Conservation (phyloP, 2,329 filamentous ascomycete genomes). For the Aspergillus alliaceus region DNA sequence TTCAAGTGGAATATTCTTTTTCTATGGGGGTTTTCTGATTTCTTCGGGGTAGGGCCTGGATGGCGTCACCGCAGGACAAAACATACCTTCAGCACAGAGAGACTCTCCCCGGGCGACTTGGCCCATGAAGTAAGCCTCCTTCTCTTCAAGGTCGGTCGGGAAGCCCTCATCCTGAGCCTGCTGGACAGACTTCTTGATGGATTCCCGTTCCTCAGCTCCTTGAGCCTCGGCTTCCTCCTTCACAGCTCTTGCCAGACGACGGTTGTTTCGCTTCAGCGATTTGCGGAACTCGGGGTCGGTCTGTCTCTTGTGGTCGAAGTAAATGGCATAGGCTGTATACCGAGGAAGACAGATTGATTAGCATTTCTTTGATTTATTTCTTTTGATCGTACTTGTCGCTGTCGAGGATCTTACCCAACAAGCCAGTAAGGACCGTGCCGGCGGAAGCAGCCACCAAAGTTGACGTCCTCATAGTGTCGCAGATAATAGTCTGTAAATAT, state of each 20-base stretch:
- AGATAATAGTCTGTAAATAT: neutral
- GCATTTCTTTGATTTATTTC: neutral
- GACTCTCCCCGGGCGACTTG: conserved; percentile 87
- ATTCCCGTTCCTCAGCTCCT: conserved; percentile 54
- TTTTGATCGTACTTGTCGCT: too few relatives aligned
- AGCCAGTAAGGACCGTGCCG: conserved; percentile 59
- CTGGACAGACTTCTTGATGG: conserved; percentile 73
- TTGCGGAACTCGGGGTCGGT: conserved; percentile 64
- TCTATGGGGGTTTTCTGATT: neutral
- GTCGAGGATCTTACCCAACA: conserved; percentile 57
- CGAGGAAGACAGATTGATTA: conserved; percentile 2
- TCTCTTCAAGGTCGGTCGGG: conserved; percentile 85
- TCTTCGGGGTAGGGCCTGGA: neutral
- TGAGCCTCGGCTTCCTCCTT: conserved; percentile 50
- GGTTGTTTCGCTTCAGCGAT: conserved; percentile 53
- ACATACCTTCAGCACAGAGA: conserved; percentile 77
- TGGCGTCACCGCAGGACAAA: conserved; percentile 4
- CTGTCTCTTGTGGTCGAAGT: conserved; percentile 66
- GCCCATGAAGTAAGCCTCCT: conserved; percentile 94
- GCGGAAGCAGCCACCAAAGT: conserved; percentile 59
- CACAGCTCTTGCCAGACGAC: conserved; percentile 46
- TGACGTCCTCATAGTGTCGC: conserved; percentile 53
- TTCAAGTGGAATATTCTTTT: neutral
- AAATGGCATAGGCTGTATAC: conserved; percentile 59
- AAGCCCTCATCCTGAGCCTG: conserved; percentile 88